A percentile compares a stretch with the other conserved stretches of the same genome.
Conservation (phyloP, 2,329 filamentous ascomycete genomes). For the Exophiala spinifera region DNA sequence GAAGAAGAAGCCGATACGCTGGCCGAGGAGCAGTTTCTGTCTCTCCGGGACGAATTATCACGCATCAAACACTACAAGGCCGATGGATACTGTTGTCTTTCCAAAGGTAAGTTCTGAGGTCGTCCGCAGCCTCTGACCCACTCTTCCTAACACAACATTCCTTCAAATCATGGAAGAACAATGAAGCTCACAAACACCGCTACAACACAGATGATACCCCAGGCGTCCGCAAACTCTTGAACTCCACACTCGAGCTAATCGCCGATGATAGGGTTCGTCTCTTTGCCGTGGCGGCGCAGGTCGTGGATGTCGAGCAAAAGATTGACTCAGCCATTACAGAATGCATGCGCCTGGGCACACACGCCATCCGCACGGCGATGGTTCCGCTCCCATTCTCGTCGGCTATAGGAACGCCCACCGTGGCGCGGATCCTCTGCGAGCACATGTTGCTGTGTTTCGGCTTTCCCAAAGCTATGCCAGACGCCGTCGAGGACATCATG, state of each 20-base stretch:
- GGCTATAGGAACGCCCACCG: constrained; percentile 27
- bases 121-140: background rate
- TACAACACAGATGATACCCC: constrained; percentile 29
- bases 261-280: constrained; percentile 35
- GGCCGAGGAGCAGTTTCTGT: constrained; percentile 27
- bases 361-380: constrained; percentile 31
- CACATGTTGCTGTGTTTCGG: constrained; percentile 28
- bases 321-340: constrained; percentile 36
- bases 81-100: constrained; percentile 27
- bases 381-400: constrained; percentile 29
- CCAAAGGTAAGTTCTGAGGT: constrained; percentile 24
- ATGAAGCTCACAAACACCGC: constrained; percentile 1
- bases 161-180: background rate
- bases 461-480: constrained; percentile 27
- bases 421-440: constrained; percentile 29
- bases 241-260: constrained; percentile 34
- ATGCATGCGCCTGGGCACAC: constrained; percentile 33
- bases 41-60: constrained; percentile 23
- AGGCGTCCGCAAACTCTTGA: constrained; percentile 32
- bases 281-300: constrained; percentile 36
- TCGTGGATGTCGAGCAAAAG: constrained; percentile 36
- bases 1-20: constrained; percentile 22
- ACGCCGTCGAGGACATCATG: constrained; percentile 29
- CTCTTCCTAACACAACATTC: background rate
- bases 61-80: constrained; percentile 28